Base-by-base conservation (phyloP, 805 yeast genomes). In the Zygotorulaspora danielsina region DNA sequence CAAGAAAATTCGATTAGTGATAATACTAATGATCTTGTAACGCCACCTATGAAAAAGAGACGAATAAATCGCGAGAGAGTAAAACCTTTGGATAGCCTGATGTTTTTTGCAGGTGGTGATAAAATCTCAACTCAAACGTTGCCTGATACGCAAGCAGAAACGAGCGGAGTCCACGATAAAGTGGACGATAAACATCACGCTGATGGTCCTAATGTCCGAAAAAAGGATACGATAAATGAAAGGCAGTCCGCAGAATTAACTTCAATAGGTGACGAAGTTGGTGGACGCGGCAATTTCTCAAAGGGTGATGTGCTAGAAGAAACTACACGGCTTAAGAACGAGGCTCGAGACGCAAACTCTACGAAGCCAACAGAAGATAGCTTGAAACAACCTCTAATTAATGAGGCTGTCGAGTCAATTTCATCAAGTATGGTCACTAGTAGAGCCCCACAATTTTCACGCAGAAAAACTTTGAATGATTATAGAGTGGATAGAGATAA, bases 31-130 rank as follows among this genome's bases (percentile, higher is more conserved):
- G 15, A 12, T 12, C 3, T 10, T 12, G 39, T 17, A 13, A 36
- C 39, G 15, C 34, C 38, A 4, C 28, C 36, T 9, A 16, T 30
- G 7, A 59, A 57, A 39, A 44, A 41, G 16, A 39, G 55, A 33
- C 47, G 60, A 34, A 25, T 53, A 17, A 51, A 46, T 27, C 45
- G 61, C 21, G 42, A 47, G n/a, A 51, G 48, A 21, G 54, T 67
- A 2, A 47, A 63, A 41, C 60, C 68, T 1, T 45, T 67, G 21
- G 64, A 65, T 31, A 61, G 66, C 32, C 47, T 67, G 27, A 55
- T 55, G 20, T 65, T 60, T 45, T 67, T 67, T 50, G 71, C 65
- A 3, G 72, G 71, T 20, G 71, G 71, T 19, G 50, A 41, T 10
- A 27, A 18, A 12, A 8, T 27, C 3, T n/a, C 15, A n/a, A 15